phyloP scores from a whole-genome alignment of 148 eudicot genomes.

The Fagopyrum tataricum region DNA sequence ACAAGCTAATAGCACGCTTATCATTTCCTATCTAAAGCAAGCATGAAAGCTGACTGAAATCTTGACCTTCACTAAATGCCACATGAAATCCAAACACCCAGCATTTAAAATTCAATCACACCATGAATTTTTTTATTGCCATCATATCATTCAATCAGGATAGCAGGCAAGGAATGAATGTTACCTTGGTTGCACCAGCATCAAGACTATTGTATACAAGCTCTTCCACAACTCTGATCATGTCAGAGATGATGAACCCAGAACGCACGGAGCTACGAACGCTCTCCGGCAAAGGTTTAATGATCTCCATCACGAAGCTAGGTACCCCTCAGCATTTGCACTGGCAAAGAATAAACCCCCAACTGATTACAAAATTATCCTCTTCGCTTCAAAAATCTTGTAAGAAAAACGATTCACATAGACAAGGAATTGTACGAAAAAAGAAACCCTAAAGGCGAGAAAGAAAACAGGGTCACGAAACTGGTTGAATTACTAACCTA shows the following conservation, averaged over 20 bases:
- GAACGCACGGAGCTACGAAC: slow-evolving; percentile 73
- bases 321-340: neutral
- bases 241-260: slow-evolving; percentile 54
- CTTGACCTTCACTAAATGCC: neutral
- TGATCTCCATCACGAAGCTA: slow-evolving; percentile 43
- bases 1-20: slow-evolving; percentile 7
- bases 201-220: slow-evolving; percentile 89
- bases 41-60: neutral
- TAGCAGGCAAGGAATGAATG: neutral
- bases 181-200: slow-evolving; percentile 84
- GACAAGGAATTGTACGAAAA: neutral
- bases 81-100: neutral
- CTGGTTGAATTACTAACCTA: neutral
- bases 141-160: neutral
- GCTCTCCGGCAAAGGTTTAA: slow-evolving; percentile 59
- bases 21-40: neutral
- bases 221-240: slow-evolving; percentile 85
- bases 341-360: neutral
- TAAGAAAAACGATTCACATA: neutral
- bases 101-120: neutral
- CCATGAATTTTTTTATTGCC: neutral
- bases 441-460: neutral
- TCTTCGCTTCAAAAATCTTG: neutral
- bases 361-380: neutral
- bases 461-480: neutral